Evolutionary conservation across 768 basidiomycete genomes (phyloP).

Genomic region (Boletus rubropictus): DNA sequence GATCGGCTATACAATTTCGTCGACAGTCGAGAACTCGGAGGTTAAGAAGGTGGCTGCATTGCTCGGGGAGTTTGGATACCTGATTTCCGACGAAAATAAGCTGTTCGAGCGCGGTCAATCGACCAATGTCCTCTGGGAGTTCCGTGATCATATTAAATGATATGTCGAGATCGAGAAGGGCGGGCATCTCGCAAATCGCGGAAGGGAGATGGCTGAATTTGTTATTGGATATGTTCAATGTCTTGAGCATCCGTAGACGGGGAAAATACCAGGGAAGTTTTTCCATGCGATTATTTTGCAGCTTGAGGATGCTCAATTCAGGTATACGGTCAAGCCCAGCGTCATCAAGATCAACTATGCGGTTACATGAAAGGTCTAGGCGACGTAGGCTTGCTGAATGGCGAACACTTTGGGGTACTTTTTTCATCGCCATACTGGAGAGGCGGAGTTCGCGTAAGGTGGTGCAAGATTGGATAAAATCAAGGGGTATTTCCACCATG

Average conservation of each 20-base stretch:
- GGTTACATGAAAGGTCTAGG: conserved; percentile 87
- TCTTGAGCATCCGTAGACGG: conserved; percentile 60
- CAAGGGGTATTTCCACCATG: conserved; percentile 92
- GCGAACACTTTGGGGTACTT: conserved; percentile 79
- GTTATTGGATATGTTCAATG: conserved; percentile 94
- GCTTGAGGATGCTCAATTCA: conserved; percentile 58
- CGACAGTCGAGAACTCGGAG: conserved; percentile 77
- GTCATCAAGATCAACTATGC: conserved; percentile 83
- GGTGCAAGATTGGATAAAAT: conserved; percentile 88
- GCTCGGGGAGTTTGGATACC: conserved; percentile 63
- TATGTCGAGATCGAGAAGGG: conserved; percentile 81
- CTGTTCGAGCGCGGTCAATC: conserved; percentile 59
- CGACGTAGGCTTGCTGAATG: conserved; percentile 68
- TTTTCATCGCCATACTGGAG: conserved; percentile 91
- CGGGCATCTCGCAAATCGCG: conserved; percentile 66
- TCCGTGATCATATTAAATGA: conserved; percentile 89
- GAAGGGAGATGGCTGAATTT: conserved; percentile 73
- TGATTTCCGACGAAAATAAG: conserved; percentile 85
- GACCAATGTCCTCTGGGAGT: conserved; percentile 75
- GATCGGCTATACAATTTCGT: conserved; percentile 75
- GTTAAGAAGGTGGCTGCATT: conserved; percentile 48
- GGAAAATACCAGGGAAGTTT: conserved; percentile 83
- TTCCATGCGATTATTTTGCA: conserved; percentile 91
- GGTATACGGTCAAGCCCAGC: conserved; percentile 75
- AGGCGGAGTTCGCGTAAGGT: conserved; percentile 80